phyloP scores from a whole-genome alignment of 805 yeast species.

The Candida chilensis region DNA sequence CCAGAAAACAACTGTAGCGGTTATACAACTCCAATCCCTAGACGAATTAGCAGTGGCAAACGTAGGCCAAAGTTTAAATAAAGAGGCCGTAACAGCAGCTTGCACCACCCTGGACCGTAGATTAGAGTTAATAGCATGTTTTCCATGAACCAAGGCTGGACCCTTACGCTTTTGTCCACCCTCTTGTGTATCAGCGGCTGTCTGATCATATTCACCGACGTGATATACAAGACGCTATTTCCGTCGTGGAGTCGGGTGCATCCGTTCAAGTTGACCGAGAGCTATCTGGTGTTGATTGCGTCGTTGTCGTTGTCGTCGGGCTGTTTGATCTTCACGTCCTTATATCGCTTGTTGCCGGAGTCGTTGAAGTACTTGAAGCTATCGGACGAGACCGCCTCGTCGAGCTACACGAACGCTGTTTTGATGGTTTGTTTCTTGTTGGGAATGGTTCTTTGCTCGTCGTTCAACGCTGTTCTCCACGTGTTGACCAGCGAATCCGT shows the following conservation, averaged over 20 bases:
- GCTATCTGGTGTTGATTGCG: slow-evolving; percentile 58
- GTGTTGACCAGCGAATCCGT: slow-evolving; percentile 70
- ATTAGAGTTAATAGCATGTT: too few relatives aligned
- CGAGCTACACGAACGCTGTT: slow-evolving; percentile 17
- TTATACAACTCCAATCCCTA: too few relatives aligned
- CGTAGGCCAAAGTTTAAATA: too few relatives aligned
- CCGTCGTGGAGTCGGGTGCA: slow-evolving; percentile 23
- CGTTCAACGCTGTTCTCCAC: slow-evolving; percentile 61
- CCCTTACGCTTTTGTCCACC: slow-evolving; percentile 56
- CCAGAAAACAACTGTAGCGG: too few relatives aligned
- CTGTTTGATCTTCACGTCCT: slow-evolving; percentile 69
- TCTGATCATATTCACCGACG: slow-evolving; percentile 52
- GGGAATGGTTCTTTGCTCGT: slow-evolving; percentile 56
- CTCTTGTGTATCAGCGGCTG: slow-evolving; percentile 68
- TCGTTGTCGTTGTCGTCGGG: slow-evolving; percentile 79
- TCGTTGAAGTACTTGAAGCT: slow-evolving; percentile 36
- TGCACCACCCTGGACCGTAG: too few relatives aligned
- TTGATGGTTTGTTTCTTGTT: slow-evolving; percentile 36
- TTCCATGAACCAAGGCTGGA: slow-evolving; percentile 54
- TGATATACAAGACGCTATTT: slow-evolving; percentile 36
- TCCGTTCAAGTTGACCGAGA: slow-evolving; percentile 47
- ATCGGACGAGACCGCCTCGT: slow-evolving; percentile 9
- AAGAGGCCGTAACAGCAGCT: too few relatives aligned
- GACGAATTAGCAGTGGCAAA: too few relatives aligned
- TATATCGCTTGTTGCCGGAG: slow-evolving; percentile 72